These are phyloP conservation scores for Turritis glabra DNA, from an alignment of 345 rosid species.

Conservation along the genomic window DNA sequence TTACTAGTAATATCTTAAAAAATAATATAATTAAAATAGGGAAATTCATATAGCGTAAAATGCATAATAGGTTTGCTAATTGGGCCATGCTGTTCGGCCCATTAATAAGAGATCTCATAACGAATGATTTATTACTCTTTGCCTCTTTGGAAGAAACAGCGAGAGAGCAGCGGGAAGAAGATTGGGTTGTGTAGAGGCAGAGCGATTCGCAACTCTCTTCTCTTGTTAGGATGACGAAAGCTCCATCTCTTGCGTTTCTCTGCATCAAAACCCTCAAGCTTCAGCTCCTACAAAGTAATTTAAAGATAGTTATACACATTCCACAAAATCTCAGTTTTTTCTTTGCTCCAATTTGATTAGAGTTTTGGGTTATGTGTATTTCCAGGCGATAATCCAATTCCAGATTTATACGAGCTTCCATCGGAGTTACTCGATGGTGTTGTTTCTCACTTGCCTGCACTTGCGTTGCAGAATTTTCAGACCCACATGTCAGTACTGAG, in stretches of 20 bases:
- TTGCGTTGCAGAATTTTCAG: constrained; percentile 67
- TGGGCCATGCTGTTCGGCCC: not conserved
- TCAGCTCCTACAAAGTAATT: constrained; percentile 56
- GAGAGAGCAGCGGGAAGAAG: no score
- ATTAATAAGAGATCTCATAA: no score
- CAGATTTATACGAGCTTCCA: constrained; percentile 63
- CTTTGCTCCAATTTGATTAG: not conserved
- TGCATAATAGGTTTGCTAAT: no score
- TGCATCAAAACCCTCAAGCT: constrained; percentile 45
- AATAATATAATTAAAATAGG: no score
- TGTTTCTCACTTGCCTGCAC: constrained; percentile 58
- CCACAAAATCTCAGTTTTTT: not conserved
- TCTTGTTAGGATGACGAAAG: constrained; percentile 40
- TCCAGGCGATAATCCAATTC: constrained; percentile 51
- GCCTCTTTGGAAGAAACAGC: no score
- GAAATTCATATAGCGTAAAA: no score
- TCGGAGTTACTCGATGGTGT: constrained; percentile 54
- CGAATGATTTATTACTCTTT: no score
- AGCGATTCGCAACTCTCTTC: not conserved
- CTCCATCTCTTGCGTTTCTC: constrained; percentile 60
- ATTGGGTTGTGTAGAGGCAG: no score
- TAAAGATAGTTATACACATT: not conserved
- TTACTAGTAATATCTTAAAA: no score
- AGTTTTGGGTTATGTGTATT: not conserved
- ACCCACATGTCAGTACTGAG: constrained; percentile 50